Base-by-base conservation (phyloP, 805 yeast genomes). In the Dipodascus albidus region DNA sequence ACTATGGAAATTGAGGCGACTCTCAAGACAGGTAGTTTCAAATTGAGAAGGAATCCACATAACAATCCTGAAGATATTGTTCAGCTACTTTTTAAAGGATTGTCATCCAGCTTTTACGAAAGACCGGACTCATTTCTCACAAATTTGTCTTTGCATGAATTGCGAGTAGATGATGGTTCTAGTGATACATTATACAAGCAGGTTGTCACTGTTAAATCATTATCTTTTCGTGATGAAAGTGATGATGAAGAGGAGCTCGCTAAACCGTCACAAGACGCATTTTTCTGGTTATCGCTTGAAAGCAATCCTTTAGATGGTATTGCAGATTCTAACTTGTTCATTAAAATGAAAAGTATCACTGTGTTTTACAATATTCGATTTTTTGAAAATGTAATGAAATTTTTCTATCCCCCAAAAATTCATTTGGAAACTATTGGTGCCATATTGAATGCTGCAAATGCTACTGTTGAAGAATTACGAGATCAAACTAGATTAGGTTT, bases 361-460 rank as follows among this genome's bases (percentile, higher is more conserved):
- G 81, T 95, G 17, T 88, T 85, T 63, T 91, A 93, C 67, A 90
- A 91, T 66, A 85, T 87, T n/a, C 76, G 74, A 48, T 86, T 93
- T 59, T 74, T 91, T 27, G 93, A 89, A 60, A 85, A 81, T 54
- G 74, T 93, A 50, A 75, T 78, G 15, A 70, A 67, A 54, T 91
- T 95, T 62, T 93, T 93, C 73, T 81, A 78, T 50, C 96, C 97
- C 1, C 96, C 96, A 20, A 81, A 81, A 55, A 81, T 81, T 23
- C 95, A 90, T 60, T 73, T 82, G 53, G 96, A 90, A 62, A 89
- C 97, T 0, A 81, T 93, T 21, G 91, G 89, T 38, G 93, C 93
- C 8, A 79, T 95, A 23, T 80, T 93, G 80, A 83, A 80, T 66
- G 98, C 96, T 1, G 99, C 99, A 0, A 96, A 90, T 57, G 87